These are phyloP conservation scores for Pezicula radicicola DNA, from an alignment of 2,329 filamentous ascomycete species.

Conservation along the genomic window DNA sequence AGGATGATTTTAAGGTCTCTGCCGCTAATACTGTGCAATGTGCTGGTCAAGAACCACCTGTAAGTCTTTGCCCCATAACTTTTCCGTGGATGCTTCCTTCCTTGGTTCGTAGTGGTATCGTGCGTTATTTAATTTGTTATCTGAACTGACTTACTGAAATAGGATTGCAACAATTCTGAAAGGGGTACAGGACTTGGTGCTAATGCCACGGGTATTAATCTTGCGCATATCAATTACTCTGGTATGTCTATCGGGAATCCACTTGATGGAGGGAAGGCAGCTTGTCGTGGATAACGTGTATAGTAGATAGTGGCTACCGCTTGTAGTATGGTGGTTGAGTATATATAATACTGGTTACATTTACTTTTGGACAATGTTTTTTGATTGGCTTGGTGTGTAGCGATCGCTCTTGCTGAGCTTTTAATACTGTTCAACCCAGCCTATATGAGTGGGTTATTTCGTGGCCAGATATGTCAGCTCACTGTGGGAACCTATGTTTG, in stretches of 20 bases:
- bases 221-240: constrained; percentile 4
- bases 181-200: constrained; percentile 1
- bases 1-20: neutral
- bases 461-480: no score
- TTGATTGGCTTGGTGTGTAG: no score
- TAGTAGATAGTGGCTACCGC: neutral
- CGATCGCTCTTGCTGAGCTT: no score
- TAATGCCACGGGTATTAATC: constrained; percentile 2
- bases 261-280: constrained; percentile 1
- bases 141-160: neutral
- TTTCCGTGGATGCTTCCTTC: neutral
- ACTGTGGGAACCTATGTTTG: no score
- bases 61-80: neutral
- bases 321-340: no score
- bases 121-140: neutral
- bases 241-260: constrained; percentile 5
- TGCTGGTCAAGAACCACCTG: constrained; percentile 1
- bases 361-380: no score
- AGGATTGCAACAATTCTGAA: neutral
- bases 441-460: no score
- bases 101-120: neutral
- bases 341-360: no score
- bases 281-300: neutral
- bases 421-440: no score
- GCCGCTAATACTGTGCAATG: constrained; percentile 2